phyloP scores from a whole-genome alignment of 1,284 basidiomycete genomes.

The Fereydounia khargensis region DNA sequence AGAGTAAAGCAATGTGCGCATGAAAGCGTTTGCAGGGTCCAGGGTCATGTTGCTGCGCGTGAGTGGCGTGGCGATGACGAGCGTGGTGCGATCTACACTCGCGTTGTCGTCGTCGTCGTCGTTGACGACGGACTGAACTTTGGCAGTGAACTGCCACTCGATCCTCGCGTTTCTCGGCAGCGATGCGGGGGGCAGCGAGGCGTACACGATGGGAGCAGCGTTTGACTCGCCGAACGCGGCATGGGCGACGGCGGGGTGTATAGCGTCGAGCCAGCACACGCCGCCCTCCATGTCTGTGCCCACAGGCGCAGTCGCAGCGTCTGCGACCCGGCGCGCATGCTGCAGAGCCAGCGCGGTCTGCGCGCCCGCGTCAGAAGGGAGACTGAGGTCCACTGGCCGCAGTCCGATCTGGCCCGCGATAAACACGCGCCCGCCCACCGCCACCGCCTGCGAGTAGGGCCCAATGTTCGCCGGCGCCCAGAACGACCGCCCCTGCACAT shows the following conservation, averaged over 20 bases:
- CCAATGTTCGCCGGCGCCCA: slow-evolving; percentile 99
- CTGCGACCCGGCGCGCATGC: slow-evolving; percentile 72
- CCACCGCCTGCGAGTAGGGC: slow-evolving; percentile 91
- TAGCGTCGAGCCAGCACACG: slow-evolving; percentile 50
- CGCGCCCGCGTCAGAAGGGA: slow-evolving; percentile 64
- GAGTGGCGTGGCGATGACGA: background rate
- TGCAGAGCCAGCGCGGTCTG: slow-evolving; percentile 77
- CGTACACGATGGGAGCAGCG: slow-evolving; percentile 30
- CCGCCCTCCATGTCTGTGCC: slow-evolving; percentile 47
- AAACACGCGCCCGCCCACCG: slow-evolving; percentile 73
- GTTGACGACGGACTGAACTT: slow-evolving; percentile 40
- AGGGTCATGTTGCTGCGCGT: too few species aligned
- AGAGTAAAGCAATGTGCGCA: too few species aligned
- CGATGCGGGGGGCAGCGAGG: slow-evolving; percentile 11
- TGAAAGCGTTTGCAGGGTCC: too few species aligned
- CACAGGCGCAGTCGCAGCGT: slow-evolving; percentile 19
- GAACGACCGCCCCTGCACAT: slow-evolving; percentile 92
- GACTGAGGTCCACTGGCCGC: slow-evolving; percentile 69
- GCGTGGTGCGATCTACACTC: background rate
- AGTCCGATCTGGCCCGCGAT: slow-evolving; percentile 95
- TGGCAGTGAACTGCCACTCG: slow-evolving; percentile 54
- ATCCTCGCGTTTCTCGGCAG: slow-evolving; percentile 38
- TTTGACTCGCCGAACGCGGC: background rate
- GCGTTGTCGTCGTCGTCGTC: slow-evolving; percentile 33
- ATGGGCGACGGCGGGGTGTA: background rate